Percentiles rank a stretch among this genome's conserved stretches.
Conservation (phyloP, 2,329 filamentous ascomycete genomes). For the Stylonectria norvegica region DNA sequence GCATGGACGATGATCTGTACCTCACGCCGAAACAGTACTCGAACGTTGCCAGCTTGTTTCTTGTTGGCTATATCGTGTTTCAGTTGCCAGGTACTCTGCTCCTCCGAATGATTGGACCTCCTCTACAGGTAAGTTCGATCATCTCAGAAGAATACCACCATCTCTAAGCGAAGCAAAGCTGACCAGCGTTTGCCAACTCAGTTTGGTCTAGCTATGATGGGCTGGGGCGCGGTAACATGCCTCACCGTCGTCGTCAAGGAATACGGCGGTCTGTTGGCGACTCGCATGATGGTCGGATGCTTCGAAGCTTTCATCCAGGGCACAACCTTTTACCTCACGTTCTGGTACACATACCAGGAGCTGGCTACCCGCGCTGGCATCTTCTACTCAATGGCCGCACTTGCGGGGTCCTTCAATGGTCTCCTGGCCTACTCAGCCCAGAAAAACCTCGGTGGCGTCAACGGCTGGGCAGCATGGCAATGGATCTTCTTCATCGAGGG, state of each 20-base stretch:
- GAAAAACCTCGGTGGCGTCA: neutral
- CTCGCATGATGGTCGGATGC: neutral
- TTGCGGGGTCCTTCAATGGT: neutral
- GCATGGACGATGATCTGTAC: neutral
- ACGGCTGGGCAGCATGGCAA: neutral
- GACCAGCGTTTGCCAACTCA: neutral
- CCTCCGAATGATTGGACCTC: neutral
- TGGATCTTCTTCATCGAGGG: slow-evolving; percentile 1
- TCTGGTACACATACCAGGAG: neutral
- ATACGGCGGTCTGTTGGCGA: neutral
- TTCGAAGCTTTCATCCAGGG: neutral
- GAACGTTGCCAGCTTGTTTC: neutral
- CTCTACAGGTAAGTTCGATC: neutral
- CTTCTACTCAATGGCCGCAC: neutral
- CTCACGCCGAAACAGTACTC: neutral
- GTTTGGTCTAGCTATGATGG: neutral
- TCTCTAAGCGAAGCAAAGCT: neutral
- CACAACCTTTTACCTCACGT: neutral
- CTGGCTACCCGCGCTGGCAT: neutral
- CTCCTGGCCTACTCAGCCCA: neutral
- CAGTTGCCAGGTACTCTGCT: neutral
- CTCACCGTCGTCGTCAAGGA: neutral
- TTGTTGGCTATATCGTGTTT: neutral
- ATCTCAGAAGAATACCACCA: neutral
- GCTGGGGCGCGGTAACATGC: neutral